Base-by-base conservation (phyloP, 2,329 filamentous ascomycete species). In the Diaporthe longicolla region DNA sequence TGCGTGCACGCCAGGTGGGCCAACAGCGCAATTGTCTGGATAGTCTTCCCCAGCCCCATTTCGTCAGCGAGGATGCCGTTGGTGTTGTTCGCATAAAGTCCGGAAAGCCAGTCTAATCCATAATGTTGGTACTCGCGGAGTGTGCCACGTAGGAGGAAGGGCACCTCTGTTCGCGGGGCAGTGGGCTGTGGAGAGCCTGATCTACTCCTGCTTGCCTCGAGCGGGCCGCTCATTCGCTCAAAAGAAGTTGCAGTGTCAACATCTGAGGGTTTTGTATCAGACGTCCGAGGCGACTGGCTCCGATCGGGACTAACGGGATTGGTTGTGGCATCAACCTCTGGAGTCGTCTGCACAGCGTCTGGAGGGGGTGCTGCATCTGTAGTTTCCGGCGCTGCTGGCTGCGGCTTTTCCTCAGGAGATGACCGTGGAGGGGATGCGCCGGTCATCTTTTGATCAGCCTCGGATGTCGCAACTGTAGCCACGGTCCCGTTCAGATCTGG, bases 11-110 rank as follows among this genome's bases (percentile, higher is more conserved):
- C 97, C 48, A 99, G 88, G 81, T 99, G 96, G 6, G 97, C 97
- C 50, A 99, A 87, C 4, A 99, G 87, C 4, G 97, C 93, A 79
- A 99, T 99, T 0, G 97, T 99, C 82, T 99, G 97, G 61, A 99
- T 98, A 0, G 97, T 99, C 84, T 99, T 99, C 11, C 97, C 97
- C 4, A 99, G 89, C 76, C 97, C 97, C 97, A 99, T 99, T 82
- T 99, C 97, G 80, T 99, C 97, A 1, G 97, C 97, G 26, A 99
- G 86, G 71, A 99, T 99, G 29, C 97, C 97, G 79, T 98, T 99
- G 35, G 96, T 98, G 76, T 93, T 93, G 77, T 97, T 97, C 21
- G 92, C 92, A 81, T 99, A 98, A 1, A 99, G 88, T 0, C 95
- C 94, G 2, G 95, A 95, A 61, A 99, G 91, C 97, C 97, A 99